These are phyloP conservation scores for Boletus reticulatus DNA, from an alignment of 768 basidiomycete species.

Conservation along the genomic window DNA sequence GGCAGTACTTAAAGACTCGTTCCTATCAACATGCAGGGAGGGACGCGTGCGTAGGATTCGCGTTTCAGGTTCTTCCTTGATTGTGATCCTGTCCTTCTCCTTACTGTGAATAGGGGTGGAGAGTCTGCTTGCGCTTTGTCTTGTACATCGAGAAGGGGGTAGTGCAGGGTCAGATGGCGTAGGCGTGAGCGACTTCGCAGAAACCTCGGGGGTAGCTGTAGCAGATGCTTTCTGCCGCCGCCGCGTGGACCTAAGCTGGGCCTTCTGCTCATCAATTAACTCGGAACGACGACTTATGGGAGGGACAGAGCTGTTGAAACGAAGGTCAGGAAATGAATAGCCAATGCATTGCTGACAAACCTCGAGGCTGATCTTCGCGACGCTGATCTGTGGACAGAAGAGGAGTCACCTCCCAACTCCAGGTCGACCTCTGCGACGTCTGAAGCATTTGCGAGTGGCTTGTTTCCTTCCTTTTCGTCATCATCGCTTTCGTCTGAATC, in stretches of 20 bases:
- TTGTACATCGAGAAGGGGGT: slow-evolving; percentile 27
- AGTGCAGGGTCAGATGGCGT: slow-evolving; percentile 24
- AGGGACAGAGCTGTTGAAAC: slow-evolving; percentile 21
- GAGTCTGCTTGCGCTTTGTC: slow-evolving; percentile 31
- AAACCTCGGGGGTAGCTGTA: slow-evolving; percentile 45
- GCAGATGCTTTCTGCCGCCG: slow-evolving; percentile 50
- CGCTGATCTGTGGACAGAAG: slow-evolving; percentile 19
- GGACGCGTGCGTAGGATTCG: slow-evolving; percentile 52
- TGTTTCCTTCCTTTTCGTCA: slow-evolving; percentile 46
- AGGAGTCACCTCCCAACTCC: slow-evolving; percentile 39
- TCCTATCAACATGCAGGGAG: slow-evolving; percentile 32
- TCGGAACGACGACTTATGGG: slow-evolving; percentile 32
- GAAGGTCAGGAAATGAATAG: slow-evolving; percentile 11
- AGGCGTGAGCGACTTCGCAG: slow-evolving; percentile 41
- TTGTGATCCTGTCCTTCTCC: slow-evolving; percentile 39
- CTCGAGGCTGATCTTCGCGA: slow-evolving; percentile 27
- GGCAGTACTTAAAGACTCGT: slow-evolving; percentile 38
- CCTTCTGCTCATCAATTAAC: slow-evolving; percentile 17
- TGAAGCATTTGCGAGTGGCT: slow-evolving; percentile 44
- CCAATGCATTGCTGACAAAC: slow-evolving; percentile 16
- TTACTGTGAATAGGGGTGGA: slow-evolving; percentile 31
- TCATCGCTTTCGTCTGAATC: slow-evolving; percentile 64
- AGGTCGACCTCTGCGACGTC: slow-evolving; percentile 53
- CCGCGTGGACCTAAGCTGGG: slow-evolving; percentile 53
- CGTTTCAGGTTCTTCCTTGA: slow-evolving; percentile 51